A percentile compares a stretch with the other conserved stretches of the same genome.
phyloP scores from a whole-genome alignment of 192 early-diverging fungal species.

The Podila clonocystis region DNA sequence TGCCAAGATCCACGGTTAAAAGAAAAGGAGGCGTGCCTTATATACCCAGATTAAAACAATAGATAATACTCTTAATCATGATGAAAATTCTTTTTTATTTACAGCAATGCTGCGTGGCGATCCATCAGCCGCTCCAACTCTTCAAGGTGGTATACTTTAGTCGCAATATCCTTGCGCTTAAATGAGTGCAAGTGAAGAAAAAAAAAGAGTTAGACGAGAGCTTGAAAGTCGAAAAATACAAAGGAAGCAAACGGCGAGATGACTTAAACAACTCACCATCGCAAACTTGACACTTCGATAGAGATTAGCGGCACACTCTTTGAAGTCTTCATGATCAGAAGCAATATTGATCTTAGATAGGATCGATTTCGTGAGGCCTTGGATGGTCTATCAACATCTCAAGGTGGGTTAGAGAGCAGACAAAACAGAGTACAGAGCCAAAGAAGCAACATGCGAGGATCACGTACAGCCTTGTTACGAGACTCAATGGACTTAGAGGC shows the following conservation, averaged over 20 bases:
- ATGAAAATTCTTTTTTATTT: neutral
- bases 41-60: neutral
- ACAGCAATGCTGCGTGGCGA: slow-evolving; percentile 36
- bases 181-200: neutral
- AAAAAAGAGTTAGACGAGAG: neutral
- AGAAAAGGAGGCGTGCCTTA: no score
- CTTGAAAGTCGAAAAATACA: neutral
- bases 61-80: neutral
- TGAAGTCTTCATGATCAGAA: slow-evolving; percentile 23
- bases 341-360: slow-evolving; percentile 31
- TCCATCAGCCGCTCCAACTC: slow-evolving; percentile 43
- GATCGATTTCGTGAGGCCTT: slow-evolving; percentile 11
- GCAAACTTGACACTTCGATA: slow-evolving; percentile 34
- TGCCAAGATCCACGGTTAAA: slow-evolving; percentile 1
- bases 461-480: slow-evolving; percentile 32
- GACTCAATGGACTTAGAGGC: slow-evolving; percentile 30
- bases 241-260: neutral
- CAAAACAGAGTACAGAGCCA: neutral
- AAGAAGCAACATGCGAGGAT: neutral
- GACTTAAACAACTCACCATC: slow-evolving; percentile 13
- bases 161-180: slow-evolving; percentile 38
- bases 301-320: slow-evolving; percentile 27
- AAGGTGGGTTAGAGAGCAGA: neutral
- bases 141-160: slow-evolving; percentile 22
- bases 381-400: slow-evolving; percentile 17